Conservation (phyloP, 1,284 basidiomycete genomes). For the Trametes hirsuta region DNA sequence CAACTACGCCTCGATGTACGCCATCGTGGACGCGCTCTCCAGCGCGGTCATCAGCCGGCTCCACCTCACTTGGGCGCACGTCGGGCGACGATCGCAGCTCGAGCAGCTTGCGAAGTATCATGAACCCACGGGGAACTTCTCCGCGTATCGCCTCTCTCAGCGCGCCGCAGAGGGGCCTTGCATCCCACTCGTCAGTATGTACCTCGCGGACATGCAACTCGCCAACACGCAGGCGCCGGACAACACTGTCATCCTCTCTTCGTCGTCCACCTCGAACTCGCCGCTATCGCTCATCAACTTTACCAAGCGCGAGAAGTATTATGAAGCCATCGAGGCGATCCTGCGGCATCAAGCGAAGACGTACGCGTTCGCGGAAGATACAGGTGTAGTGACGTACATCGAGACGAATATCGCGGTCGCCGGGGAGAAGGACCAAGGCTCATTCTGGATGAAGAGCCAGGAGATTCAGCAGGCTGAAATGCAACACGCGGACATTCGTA, state of each 20-base stretch:
- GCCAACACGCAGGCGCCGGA: slow-evolving; percentile 57
- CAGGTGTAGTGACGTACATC: slow-evolving; percentile 52
- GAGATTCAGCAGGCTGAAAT: slow-evolving; percentile 62
- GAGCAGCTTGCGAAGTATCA: slow-evolving; percentile 56
- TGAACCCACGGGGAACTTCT: slow-evolving; percentile 60
- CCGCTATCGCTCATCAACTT: slow-evolving; percentile 49
- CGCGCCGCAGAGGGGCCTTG: slow-evolving; percentile 59
- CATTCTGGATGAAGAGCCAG: slow-evolving; percentile 60
- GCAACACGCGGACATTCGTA: slow-evolving; percentile 62
- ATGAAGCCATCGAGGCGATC: slow-evolving; percentile 57
- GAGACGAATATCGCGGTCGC: slow-evolving; percentile 46
- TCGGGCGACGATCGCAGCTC: slow-evolving; percentile 51
- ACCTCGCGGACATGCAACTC: slow-evolving; percentile 61
- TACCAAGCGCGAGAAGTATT: slow-evolving; percentile 58
- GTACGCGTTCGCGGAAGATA: slow-evolving; percentile 54
- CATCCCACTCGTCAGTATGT: slow-evolving; percentile 68
- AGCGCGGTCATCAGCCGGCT: slow-evolving; percentile 60
- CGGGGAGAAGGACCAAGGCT: slow-evolving; percentile 45
- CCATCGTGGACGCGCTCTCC: slow-evolving; percentile 65
- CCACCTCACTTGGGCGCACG: slow-evolving; percentile 71
- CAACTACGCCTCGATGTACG: slow-evolving; percentile 71
- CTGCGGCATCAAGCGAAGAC: slow-evolving; percentile 58
- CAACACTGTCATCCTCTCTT: slow-evolving; percentile 26
- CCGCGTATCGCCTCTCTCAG: slow-evolving; percentile 57
- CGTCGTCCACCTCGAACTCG: slow-evolving; percentile 21